phyloP scores from a whole-genome alignment of 2,329 filamentous ascomycete genomes.

The Ophiocordyceps camponoti-leonardi region DNA sequence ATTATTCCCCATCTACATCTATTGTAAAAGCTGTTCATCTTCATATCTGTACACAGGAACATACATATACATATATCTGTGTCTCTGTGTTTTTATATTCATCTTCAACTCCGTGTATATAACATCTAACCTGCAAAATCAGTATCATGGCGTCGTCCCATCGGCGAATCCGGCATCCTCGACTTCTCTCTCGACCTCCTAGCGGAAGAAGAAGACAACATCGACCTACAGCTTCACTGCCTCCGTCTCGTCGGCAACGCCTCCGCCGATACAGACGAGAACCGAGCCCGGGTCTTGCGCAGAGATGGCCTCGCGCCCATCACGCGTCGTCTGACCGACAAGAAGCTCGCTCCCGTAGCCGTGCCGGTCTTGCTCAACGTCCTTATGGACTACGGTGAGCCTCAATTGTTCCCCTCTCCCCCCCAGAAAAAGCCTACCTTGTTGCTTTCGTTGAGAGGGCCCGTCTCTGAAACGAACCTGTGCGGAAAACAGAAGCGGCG shows the following conservation, averaged over 20 bases:
- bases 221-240: slow-evolving; percentile 32
- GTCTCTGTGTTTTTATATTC: background rate
- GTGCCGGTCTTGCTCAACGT: slow-evolving; percentile 47
- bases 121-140: no score
- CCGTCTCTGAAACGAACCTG: background rate
- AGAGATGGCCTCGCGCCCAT: slow-evolving; percentile 29
- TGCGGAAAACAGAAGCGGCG: slow-evolving; percentile 29
- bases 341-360: slow-evolving; percentile 30
- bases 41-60: no score
- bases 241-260: slow-evolving; percentile 44
- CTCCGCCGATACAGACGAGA: slow-evolving; percentile 46
- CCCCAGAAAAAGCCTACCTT: no score
- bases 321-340: slow-evolving; percentile 27
- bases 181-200: slow-evolving; percentile 33
- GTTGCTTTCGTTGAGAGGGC: no score
- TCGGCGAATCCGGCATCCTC: slow-evolving; percentile 40
- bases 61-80: background rate
- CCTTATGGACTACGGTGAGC: slow-evolving; percentile 43
- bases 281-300: slow-evolving; percentile 36
- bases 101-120: background rate
- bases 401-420: background rate
- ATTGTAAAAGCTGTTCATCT: no score
- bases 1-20: no score
- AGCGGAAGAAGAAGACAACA: slow-evolving; percentile 19
- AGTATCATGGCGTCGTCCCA: slow-evolving; percentile 39